Percentiles rank a stretch among this genome's conserved stretches.
Conservation (phyloP, 495 filamentous ascomycete genomes). For the Podospora pseudopauciseta region DNA sequence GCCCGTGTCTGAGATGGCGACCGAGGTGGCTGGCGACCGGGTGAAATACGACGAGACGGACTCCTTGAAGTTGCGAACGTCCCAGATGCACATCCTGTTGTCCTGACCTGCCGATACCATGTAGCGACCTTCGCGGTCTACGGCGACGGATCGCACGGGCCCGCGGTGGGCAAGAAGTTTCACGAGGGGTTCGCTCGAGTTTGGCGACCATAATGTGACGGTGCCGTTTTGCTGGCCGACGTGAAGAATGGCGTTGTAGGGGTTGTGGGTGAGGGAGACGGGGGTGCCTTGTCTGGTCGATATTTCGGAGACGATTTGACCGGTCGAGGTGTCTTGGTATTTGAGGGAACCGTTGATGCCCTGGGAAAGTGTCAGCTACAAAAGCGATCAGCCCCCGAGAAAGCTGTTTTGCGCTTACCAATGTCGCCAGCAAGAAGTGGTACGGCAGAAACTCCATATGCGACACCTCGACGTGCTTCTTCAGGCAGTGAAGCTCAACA, state of each 20-base stretch:
- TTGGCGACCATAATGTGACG: conserved; percentile 95
- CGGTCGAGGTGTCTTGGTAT: conserved; percentile 93
- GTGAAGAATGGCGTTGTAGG: conserved; percentile 85
- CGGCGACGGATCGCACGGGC: conserved; percentile 79
- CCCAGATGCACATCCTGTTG: conserved; percentile 89
- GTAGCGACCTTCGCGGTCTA: conserved; percentile 88
- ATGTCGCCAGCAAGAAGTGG: conserved; percentile 86
- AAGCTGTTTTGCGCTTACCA: conserved; percentile 49
- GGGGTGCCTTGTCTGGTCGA: conserved; percentile 80
- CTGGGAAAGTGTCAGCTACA: conserved; percentile 40
- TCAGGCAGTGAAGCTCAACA: conserved; percentile 86
- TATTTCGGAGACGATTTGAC: conserved; percentile 76
- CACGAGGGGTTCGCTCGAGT: conserved; percentile 76
- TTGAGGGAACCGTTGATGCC: conserved; percentile 81
- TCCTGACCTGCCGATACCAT: conserved; percentile 95
- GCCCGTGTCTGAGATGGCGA: conserved; percentile 83
- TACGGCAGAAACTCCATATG: conserved; percentile 95
- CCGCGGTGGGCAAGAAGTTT: conserved; percentile 94
- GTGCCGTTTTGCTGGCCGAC: conserved; percentile 91
- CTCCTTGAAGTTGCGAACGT: conserved; percentile 89
- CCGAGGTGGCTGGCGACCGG: conserved; percentile 73
- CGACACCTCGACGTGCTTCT: conserved; percentile 85
- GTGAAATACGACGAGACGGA: conserved; percentile 82
- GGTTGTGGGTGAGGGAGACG: conserved; percentile 80
- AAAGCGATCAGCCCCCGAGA: conserved; percentile 1